Percentiles rank a stretch among this genome's conserved stretches.
Evolutionary conservation across 257 asterid species (phyloP).

Genomic region (Solanum sitiens): DNA sequence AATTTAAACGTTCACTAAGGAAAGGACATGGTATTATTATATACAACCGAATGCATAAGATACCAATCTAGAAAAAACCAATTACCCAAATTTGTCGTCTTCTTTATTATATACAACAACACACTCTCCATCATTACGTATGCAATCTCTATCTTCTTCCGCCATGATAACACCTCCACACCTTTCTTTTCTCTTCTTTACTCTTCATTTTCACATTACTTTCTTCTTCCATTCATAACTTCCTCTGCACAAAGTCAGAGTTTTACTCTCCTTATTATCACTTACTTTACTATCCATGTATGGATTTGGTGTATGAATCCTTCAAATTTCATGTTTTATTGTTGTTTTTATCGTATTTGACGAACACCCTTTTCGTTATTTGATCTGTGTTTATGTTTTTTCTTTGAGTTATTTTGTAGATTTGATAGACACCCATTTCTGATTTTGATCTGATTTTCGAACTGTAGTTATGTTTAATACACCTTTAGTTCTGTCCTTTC

Average conservation of each 20-base stretch:
- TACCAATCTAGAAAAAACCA: not conserved
- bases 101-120: not conserved
- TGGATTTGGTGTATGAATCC: not conserved
- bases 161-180: not conserved
- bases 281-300: not conserved
- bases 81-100: not conserved
- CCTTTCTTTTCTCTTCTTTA: not conserved
- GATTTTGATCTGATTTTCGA: not conserved
- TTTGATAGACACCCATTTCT: not conserved
- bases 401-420: not conserved
- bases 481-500: slow-evolving; percentile 27
- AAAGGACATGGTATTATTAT: not conserved
- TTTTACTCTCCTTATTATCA: not conserved
- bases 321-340: not conserved
- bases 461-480: slow-evolving; percentile 22
- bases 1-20: not conserved
- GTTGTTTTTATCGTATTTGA: not conserved
- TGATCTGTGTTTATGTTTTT: not conserved
- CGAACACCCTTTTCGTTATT: not conserved
- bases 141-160: not conserved
- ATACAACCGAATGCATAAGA: not conserved
- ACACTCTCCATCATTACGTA: not conserved
- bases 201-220: not conserved
- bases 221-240: not conserved
- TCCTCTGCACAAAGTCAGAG: not conserved